phyloP scores from a whole-genome alignment of 2,329 filamentous ascomycete genomes.

The Fusarium anguioides region DNA sequence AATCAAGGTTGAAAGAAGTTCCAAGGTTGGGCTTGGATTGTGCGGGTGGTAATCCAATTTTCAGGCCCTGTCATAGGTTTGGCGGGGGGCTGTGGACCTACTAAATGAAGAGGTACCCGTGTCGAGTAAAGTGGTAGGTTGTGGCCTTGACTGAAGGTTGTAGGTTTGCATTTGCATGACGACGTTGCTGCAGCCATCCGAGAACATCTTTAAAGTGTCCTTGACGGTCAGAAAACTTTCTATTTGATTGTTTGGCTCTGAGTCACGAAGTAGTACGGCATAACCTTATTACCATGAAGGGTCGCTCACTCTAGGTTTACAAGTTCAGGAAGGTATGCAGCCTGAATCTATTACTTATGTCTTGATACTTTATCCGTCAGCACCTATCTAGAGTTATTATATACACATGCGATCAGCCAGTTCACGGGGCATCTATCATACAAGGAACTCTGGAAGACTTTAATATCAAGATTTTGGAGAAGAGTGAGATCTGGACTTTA shows the following conservation, averaged over 20 bases:
- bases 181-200: conserved; percentile 13
- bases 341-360: not conserved
- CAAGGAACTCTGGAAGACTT: too few species aligned
- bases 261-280: not conserved
- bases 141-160: conserved; percentile 4
- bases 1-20: conserved; percentile 32
- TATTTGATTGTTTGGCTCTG: not conserved
- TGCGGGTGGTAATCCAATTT: conserved; percentile 39
- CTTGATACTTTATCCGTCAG: not conserved
- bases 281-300: too few species aligned
- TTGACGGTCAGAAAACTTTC: not conserved
- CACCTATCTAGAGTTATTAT: too few species aligned
- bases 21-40: conserved; percentile 28
- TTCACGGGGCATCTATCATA: too few species aligned
- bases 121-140: not conserved
- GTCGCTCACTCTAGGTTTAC: too few species aligned
- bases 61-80: conserved; percentile 34
- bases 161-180: conserved; percentile 5
- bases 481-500: not conserved
- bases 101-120: conserved; percentile 1
- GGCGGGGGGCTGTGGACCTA: conserved; percentile 45
- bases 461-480: too few species aligned
- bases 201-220: not conserved
- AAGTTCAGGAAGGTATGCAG: too few species aligned
- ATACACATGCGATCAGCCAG: too few species aligned